Base-by-base conservation (phyloP, 495 filamentous ascomycete genomes). In the Amorphotheca resinae region DNA sequence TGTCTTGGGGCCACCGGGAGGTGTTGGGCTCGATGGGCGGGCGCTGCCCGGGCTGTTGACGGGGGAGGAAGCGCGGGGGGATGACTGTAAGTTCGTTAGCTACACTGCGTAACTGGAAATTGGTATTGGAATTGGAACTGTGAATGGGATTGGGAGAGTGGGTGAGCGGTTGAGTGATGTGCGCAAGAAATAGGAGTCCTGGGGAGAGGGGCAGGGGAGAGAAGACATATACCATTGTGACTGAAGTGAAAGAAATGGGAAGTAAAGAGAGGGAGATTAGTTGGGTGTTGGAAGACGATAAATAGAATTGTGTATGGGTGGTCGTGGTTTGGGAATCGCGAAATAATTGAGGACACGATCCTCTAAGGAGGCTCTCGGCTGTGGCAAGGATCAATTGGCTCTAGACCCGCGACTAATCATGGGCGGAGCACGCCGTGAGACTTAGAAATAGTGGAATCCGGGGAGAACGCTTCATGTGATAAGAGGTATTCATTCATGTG, bases 1-100 rank as follows among this genome's bases (percentile, higher is more conserved):
- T 53, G 88, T 88, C 62, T 89, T 87, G 42, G 91, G 85, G 53
- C 91, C 91, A 44, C 91, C 91, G n/a, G 91, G 91, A 38, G 84
- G 77, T 48, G 83, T 74, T 30, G 91, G 91, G 38, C 89, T 95
- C 22, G 83, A 78, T 30, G 84, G 79, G 45, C 89, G 84, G 51
- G 70, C 76, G 54, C 74, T 74, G 30, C 72, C 58, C n/a, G 49
- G 46, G 22, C 26, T 33, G 46, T 41, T 50, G 45, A 65, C 61
- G 41, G 83, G 83, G 47, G 82, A 82, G 34, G 68, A 66, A 38
- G 84, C 64, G 50, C 80, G 77, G 51, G 86, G 83, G 46, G 87
- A 87, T 61, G 83, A 84, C 79, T 84, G 53, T 41, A 47, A 25
- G 5, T 40, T 26, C 37, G 4, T 25, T 22, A 5, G 22, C 11